Base-by-base conservation (phyloP, 176 grass and related monocot species). In the Triticum monococcum region DNA sequence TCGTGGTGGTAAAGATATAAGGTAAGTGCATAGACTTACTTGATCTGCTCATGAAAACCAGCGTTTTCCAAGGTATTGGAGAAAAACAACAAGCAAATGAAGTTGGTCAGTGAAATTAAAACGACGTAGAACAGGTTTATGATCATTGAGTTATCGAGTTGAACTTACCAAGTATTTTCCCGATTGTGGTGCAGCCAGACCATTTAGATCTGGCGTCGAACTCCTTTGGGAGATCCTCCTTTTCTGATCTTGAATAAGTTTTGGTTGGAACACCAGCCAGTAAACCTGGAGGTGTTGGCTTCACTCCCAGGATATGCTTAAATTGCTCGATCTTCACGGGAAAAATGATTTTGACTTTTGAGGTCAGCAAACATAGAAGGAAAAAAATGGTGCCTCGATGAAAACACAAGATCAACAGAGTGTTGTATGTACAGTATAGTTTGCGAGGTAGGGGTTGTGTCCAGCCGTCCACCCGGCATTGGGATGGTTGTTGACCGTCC, bases 301-400 rank as follows among this genome's bases (percentile, higher is more conserved):
- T 98, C 68, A 93, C 96, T 77, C 93, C 93, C 67, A 98, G 93
- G 62, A 98, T 91, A 81, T 85, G 93, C 60, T 96, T 94, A 69
- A 98, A 98, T 84, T 98, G 96, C 0, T 64, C 79, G 82, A 94
- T 3, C 93, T 98, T 57, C 66, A 80, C 12, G 57, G 4, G 30
- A 30, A 33, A 1, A 31, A 33, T 26, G 20, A 11, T 46, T 85
- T n/a, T 22, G 61, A 68, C 11, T 46, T 85, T n/a, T 22, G 61
- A 68, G 31, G 33, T n/a, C 40, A 79, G 23, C 36, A 36, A 84
- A 33, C 4, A 57, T 6, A 35, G 1, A 79, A 54, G 33, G 28
- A 83, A n/a, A 52, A 52, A 74, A 5, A 72, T 54, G 9, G 24
- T 22, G 8, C 24, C 16, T 31, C 60, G 1, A 72, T 57, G 65